Percentiles rank a stretch among this genome's conserved stretches.
These are phyloP conservation scores for Fusarium napiforme DNA, from an alignment of 2,329 filamentous ascomycete species.

Conservation along the genomic window DNA sequence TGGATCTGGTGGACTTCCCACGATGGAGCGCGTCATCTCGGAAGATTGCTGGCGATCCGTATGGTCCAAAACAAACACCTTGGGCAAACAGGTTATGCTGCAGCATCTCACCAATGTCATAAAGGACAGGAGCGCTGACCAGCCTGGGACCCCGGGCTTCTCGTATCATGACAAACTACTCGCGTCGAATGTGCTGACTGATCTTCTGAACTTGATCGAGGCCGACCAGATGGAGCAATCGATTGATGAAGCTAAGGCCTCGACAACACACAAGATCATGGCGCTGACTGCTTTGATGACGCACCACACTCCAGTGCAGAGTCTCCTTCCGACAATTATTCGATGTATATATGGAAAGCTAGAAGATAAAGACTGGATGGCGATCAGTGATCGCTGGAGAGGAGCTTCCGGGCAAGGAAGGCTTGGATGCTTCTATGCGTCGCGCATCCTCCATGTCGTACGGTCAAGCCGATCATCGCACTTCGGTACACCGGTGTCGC, in stretches of 20 bases:
- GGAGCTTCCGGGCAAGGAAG: conserved; percentile 1
- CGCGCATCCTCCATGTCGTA: conserved; percentile 8
- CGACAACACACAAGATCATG: conserved; percentile 22
- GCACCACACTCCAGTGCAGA: conserved; percentile 1
- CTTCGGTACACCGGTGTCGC: neutral
- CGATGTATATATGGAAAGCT: conserved; percentile 22
- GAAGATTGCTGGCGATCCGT: neutral
- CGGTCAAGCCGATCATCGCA: conserved; percentile 12
- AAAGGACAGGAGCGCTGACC: neutral
- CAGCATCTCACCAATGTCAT: conserved; percentile 1
- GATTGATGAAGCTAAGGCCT: conserved; percentile 11
- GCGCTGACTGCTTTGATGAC: conserved; percentile 6
- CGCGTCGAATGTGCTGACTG: neutral
- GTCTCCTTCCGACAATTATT: neutral
- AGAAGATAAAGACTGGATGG: neutral
- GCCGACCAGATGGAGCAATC: conserved; percentile 5
- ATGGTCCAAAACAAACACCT: conserved; percentile 8
- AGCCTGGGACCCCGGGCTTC: neutral
- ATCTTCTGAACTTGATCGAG: neutral
- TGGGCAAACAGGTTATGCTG: conserved; percentile 5
- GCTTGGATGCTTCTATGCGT: conserved; percentile 18
- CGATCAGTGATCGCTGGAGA: conserved; percentile 3
- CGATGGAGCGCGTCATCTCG: neutral
- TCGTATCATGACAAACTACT: neutral
- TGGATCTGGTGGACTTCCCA: neutral